Base-by-base conservation (phyloP, 108 stramenopile species). In the Cyclotella distinguenda region DNA sequence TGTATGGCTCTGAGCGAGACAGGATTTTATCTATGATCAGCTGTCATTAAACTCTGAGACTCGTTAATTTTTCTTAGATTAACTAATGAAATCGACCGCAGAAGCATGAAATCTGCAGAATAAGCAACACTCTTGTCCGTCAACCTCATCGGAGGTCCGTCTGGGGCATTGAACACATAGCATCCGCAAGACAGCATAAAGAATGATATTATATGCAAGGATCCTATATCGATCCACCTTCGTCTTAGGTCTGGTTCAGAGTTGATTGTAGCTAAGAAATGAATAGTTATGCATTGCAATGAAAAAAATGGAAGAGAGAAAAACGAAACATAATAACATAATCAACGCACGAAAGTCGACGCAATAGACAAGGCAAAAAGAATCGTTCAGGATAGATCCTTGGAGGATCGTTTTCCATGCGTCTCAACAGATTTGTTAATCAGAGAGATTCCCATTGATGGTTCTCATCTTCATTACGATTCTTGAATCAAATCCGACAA, bases 361-460 rank as follows among this genome's bases (percentile, higher is more conserved):
- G 16, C 34, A 1, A 49, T 3, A 11, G 19, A 7, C 19, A n/a
- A 12, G 16, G 7, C 13, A 50, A 64, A 64, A 3, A 35, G 23
- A 68, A 68, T 68, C 56, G 67, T 50, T 68, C 67, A 48, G 67
- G 55, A 35, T 50, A 58, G 67, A 68, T 58, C 56, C 27, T 49
- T 68, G 56, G 36, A 58, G 56, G 47, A 49, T 50, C 53, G n/a
- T 68, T 4, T 33, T 31, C 23, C 60, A 63, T 32, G 32, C 56
- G 15, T 61, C 61, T 71, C 70, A 46, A 56, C 60, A 62, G 4
- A 4, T 0, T 13, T 25, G 19, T 0, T 50, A 48, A n/a, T 69
- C 68, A 69, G 68, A 69, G 59, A 69, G 59, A 60, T 69, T 69
- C 59, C 68, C 68, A 60, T 69, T 69, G 68, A 64, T 69, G 59